Percentiles rank a stretch among this genome's conserved stretches.
Conservation (phyloP, 2,329 filamentous ascomycete genomes). For the Seiridium cupressi region DNA sequence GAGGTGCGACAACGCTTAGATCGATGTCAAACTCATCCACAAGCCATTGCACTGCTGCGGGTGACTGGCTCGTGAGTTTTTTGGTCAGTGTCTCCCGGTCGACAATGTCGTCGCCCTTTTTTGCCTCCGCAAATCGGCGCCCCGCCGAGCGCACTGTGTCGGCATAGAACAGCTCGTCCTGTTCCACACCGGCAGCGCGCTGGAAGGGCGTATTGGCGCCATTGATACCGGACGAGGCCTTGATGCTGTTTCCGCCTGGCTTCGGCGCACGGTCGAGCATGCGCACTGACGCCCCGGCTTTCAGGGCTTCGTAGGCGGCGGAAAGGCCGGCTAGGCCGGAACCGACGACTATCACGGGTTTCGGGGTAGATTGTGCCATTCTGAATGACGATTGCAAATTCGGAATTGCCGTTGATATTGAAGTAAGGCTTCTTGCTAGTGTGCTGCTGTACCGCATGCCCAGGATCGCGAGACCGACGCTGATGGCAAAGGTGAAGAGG, state of each 20-base stretch:
- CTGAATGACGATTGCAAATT: not conserved
- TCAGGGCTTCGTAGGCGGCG: constrained; percentile 55
- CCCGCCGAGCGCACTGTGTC: constrained; percentile 61
- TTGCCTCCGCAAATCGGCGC: constrained; percentile 28
- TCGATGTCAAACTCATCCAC: constrained; percentile 56
- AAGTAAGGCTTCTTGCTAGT: too few relatives aligned
- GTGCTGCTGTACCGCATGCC: not conserved
- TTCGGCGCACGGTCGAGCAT: constrained; percentile 59
- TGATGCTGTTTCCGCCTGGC: constrained; percentile 65
- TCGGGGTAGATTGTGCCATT: not conserved
- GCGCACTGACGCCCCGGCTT: constrained; percentile 48
- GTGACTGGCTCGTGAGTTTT: constrained; percentile 46
- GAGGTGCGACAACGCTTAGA: constrained; percentile 53
- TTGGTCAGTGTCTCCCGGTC: constrained; percentile 44
- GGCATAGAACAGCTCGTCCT: constrained; percentile 44
- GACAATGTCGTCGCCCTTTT: constrained; percentile 17
- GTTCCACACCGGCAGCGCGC: constrained; percentile 28
- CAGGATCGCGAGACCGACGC: not conserved
- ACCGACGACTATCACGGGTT: constrained; percentile 57
- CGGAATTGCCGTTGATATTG: not conserved
- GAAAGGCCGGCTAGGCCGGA: constrained; percentile 63
- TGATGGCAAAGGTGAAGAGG: not conserved
- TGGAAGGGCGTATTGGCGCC: constrained; percentile 60
- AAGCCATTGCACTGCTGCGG: constrained; percentile 54
- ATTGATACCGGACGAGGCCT: constrained; percentile 66